phyloP scores from a whole-genome alignment of 257 asterid genomes.

The Gardenia jasminoides region DNA sequence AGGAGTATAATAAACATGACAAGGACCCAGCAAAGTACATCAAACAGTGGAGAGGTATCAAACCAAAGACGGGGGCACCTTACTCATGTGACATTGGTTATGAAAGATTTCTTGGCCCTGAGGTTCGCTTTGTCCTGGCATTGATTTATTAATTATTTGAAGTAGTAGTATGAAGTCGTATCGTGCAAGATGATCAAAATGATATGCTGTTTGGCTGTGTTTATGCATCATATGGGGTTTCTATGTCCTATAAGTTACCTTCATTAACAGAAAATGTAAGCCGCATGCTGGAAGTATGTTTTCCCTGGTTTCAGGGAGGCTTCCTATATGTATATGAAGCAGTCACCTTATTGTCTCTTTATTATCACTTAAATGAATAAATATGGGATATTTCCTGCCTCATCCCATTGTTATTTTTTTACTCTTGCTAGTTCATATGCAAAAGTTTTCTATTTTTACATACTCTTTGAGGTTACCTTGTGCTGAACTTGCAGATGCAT shows the following conservation, averaged over 20 bases:
- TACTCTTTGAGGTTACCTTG: not conserved
- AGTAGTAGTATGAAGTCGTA: not conserved
- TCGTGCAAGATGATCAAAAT: not conserved
- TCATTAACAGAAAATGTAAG: not conserved
- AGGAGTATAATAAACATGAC: conserved; percentile 96
- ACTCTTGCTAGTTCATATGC: no score
- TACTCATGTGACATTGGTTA: conserved; percentile 93
- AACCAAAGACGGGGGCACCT: conserved; percentile 96
- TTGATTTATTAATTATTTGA: conserved; percentile 22
- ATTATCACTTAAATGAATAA: not conserved
- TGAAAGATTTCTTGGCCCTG: conserved; percentile 98
- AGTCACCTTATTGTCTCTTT: conserved; percentile 1
- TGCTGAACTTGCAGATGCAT: not conserved
- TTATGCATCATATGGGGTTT: not conserved
- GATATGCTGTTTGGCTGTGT: not conserved
- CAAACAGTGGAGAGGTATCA: conserved; percentile 92
- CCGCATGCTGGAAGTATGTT: not conserved
- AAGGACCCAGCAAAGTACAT: conserved; percentile 84
- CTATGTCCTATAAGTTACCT: not conserved
- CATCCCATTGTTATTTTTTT: not conserved
- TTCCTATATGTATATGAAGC: not conserved
- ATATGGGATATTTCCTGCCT: not conserved
- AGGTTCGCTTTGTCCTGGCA: conserved; percentile 49
- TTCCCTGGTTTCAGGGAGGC: not conserved
- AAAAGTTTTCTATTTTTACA: not conserved